Conservation (phyloP, 1,139 yeast species). For the Blastobotrys arbuscula region DNA sequence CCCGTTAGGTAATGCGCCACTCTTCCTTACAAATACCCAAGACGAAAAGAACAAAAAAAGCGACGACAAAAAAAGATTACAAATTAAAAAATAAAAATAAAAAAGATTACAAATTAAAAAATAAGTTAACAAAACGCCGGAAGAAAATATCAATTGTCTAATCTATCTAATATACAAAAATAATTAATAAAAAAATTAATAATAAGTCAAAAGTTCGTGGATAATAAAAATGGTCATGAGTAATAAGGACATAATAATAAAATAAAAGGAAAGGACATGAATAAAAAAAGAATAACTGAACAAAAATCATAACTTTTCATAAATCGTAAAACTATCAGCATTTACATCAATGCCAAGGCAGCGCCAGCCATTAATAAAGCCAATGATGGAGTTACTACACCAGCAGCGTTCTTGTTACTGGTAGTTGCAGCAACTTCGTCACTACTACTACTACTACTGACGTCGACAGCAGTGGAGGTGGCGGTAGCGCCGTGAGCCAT, state of each 20-base stretch:
- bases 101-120: not conserved
- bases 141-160: conserved; percentile 1
- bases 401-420: not conserved
- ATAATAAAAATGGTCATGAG: not conserved
- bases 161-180: conserved; percentile 9
- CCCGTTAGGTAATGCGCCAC: too few species aligned
- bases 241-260: not conserved
- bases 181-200: not conserved
- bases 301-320: not conserved
- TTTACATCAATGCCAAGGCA: conserved; percentile 4
- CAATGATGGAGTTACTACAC: not conserved
- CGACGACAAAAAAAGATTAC: too few species aligned
- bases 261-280: not conserved
- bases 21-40: too few species aligned
- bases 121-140: not conserved
- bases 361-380: not conserved
- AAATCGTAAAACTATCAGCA: not conserved
- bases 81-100: not conserved
- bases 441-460: not conserved
- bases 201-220: not conserved
- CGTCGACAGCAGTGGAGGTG: conserved; percentile 2
- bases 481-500: conserved; percentile 7
- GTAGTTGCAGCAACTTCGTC: not conserved
- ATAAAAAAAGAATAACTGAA: not conserved
- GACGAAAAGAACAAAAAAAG: too few species aligned